These are phyloP conservation scores for Fusarium transvaalense DNA, from an alignment of 2,329 filamentous ascomycete genomes.

Conservation along the genomic window DNA sequence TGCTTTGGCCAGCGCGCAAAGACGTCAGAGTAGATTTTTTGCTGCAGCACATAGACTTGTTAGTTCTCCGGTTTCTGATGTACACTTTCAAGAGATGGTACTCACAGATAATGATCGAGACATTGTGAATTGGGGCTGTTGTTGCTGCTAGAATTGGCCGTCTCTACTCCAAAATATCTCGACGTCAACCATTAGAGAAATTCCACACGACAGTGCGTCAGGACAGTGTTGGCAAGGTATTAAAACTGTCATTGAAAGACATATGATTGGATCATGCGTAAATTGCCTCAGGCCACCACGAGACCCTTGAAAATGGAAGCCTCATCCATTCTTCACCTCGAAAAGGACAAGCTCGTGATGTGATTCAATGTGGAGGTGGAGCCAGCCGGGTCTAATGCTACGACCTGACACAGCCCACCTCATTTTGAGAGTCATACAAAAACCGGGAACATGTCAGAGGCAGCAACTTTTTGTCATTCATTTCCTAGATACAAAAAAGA, in stretches of 20 bases:
- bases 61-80: neutral
- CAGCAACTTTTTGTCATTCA: constrained; percentile 8
- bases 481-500: constrained; percentile 7
- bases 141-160: constrained; percentile 16
- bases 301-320: constrained; percentile 35
- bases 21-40: constrained; percentile 55
- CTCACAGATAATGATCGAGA: constrained; percentile 53
- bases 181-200: constrained; percentile 49
- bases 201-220: constrained; percentile 36
- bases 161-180: constrained; percentile 24
- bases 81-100: constrained; percentile 6
- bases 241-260: constrained; percentile 15
- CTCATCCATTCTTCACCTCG: constrained; percentile 30
- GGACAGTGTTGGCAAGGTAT: constrained; percentile 1
- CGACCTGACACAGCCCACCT: constrained; percentile 38
- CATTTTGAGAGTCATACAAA: constrained; percentile 11
- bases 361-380: constrained; percentile 39
- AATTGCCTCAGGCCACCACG: constrained; percentile 39
- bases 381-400: constrained; percentile 9
- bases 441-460: neutral
- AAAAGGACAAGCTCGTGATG: constrained; percentile 34
- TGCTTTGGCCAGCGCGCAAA: constrained; percentile 73
- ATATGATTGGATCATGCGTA: constrained; percentile 38
- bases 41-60: constrained; percentile 39
- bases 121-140: constrained; percentile 47